phyloP scores from a whole-genome alignment of 2,329 filamentous ascomycete genomes.

The Penicillium sp. region DNA sequence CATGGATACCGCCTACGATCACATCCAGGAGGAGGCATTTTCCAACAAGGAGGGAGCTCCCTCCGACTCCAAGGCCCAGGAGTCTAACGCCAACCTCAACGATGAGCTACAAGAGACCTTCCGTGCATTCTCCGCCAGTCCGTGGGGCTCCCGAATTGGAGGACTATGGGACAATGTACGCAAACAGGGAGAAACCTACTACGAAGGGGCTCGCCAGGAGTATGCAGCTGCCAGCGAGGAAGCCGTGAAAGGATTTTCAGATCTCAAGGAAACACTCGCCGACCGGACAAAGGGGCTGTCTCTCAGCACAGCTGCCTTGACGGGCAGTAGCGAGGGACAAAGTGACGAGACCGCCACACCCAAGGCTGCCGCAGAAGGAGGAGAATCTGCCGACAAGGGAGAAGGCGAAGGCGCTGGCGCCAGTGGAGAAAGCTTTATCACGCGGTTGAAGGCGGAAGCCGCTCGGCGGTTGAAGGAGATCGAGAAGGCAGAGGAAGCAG shows the following conservation, averaged over 20 bases:
- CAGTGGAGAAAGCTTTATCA: conserved; percentile 64
- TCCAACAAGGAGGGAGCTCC: conserved; percentile 53
- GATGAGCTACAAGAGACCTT: conserved; percentile 92
- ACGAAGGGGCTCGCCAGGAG: conserved; percentile 78
- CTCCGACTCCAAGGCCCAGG: conserved; percentile 35
- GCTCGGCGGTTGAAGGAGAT: conserved; percentile 83
- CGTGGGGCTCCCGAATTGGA: conserved; percentile 85
- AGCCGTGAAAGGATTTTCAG: conserved; percentile 75
- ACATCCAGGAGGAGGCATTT: conserved; percentile 82
- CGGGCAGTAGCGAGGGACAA: conserved; percentile 23
- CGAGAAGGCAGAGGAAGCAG: conserved; percentile 88
- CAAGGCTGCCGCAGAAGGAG: conserved; percentile 24
- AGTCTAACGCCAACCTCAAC: conserved; percentile 61
- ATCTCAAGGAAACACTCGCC: conserved; percentile 65
- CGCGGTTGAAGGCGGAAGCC: conserved; percentile 72
- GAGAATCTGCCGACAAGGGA: conserved; percentile 17
- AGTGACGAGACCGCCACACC: conserved; percentile 32
- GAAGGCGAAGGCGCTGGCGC: conserved; percentile 29
- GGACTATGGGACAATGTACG: conserved; percentile 89
- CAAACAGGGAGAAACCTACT: conserved; percentile 90
- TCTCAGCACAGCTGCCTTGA: conserved; percentile 47
- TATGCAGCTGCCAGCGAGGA: conserved; percentile 75
- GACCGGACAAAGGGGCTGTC: conserved; percentile 73
- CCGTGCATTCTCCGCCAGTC: conserved; percentile 84
- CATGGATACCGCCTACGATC: conserved; percentile 98